A percentile compares a stretch with the other conserved stretches of the same genome.
Conservation (phyloP, 2,329 filamentous ascomycete species). For the Zymoseptoria ardabiliae region DNA sequence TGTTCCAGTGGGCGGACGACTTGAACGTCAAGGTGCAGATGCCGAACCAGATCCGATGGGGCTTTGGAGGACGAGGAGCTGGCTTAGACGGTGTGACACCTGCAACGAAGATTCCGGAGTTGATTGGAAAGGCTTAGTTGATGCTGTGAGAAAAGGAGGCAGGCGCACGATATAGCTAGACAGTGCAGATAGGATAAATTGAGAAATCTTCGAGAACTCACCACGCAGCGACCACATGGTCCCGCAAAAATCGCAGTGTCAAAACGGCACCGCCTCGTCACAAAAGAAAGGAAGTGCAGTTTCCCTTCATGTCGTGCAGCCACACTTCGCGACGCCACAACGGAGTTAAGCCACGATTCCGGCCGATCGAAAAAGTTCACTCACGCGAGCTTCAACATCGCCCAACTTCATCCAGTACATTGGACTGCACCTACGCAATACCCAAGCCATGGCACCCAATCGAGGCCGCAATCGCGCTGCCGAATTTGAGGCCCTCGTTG, state of each 20-base stretch:
- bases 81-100: neutral
- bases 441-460: conserved; percentile 19
- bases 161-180: neutral
- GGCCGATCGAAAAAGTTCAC: neutral
- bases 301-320: neutral
- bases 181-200: neutral
- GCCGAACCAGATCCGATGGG: conserved; percentile 64
- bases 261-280: no score
- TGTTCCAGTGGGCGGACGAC: conserved; percentile 53
- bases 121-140: neutral
- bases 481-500: conserved; percentile 24
- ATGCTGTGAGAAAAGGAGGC: neutral
- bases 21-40: conserved; percentile 63
- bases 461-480: conserved; percentile 23
- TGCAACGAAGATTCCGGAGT: conserved; percentile 1
- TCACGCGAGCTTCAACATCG: neutral
- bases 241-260: no score
- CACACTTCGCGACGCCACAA: neutral
- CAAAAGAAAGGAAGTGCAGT: no score
- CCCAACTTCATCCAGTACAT: no score
- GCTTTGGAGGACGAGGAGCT: conserved; percentile 42
- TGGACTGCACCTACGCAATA: neutral
- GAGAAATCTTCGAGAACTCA: neutral
- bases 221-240: no score
- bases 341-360: neutral